Conservation (phyloP, 768 basidiomycete genomes). For the Lentinula detonsa region DNA sequence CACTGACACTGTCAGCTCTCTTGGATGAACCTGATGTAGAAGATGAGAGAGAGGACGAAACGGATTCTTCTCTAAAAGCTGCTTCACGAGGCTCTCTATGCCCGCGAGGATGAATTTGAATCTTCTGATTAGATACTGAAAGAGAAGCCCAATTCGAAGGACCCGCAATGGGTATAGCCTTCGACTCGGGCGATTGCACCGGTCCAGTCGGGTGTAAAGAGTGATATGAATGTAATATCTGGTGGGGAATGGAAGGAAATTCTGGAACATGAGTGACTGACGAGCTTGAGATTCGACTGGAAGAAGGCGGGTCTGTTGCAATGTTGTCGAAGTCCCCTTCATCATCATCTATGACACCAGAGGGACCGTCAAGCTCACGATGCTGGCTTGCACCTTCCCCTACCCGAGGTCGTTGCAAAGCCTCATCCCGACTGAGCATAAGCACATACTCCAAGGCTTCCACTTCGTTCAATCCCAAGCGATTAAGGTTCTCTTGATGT, state of each 20-base stretch:
- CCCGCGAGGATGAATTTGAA: conserved; percentile 48
- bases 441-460: conserved; percentile 77
- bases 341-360: conserved; percentile 37
- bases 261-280: not conserved
- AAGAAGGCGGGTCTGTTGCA: not conserved
- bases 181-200: conserved; percentile 6
- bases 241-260: not conserved
- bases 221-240: conserved; percentile 13
- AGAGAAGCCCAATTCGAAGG: conserved; percentile 13
- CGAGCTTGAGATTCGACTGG: not conserved
- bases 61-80: conserved; percentile 24
- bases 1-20: not conserved
- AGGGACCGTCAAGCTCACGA: conserved; percentile 9
- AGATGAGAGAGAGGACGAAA: conserved; percentile 22
- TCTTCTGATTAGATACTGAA: conserved; percentile 40
- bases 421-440: conserved; percentile 83
- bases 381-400: not conserved
- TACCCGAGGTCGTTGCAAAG: conserved; percentile 17
- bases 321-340: conserved; percentile 48
- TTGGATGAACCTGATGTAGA: conserved; percentile 20
- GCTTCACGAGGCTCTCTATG: conserved; percentile 53
- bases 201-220: conserved; percentile 15
- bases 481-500: conserved; percentile 49
- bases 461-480: conserved; percentile 65
- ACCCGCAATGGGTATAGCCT: conserved; percentile 19